These are phyloP conservation scores for Cornus florida DNA, from an alignment of 148 eudicot species.

Conservation along the genomic window DNA sequence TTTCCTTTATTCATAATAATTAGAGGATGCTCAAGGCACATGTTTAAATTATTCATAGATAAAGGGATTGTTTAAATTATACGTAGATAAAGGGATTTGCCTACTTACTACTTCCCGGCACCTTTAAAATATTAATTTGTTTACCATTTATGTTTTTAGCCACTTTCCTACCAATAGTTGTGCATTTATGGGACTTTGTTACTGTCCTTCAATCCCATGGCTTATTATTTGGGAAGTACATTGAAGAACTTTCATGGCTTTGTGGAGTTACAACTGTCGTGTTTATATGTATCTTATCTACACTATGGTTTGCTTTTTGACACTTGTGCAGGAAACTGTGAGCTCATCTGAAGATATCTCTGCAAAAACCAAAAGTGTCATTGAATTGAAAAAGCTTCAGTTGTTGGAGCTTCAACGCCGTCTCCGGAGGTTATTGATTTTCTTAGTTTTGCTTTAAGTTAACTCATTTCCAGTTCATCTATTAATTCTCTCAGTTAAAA, in stretches of 20 bases:
- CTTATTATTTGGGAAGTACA: neutral
- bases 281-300: neutral
- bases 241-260: neutral
- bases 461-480: neutral
- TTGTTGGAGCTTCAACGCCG: constrained; percentile 84
- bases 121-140: neutral
- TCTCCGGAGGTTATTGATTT: constrained; percentile 68
- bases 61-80: neutral
- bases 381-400: constrained; percentile 94
- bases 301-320: neutral
- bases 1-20: neutral
- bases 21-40: neutral
- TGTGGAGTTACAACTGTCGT: neutral
- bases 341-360: constrained; percentile 86
- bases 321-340: constrained; percentile 66
- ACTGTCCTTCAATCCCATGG: neutral
- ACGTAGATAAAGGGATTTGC: neutral
- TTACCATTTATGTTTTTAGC: neutral
- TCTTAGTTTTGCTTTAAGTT: constrained; percentile 10
- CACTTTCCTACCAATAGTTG: neutral
- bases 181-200: too few relatives aligned
- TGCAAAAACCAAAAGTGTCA: constrained; percentile 94
- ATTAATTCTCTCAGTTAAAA: too few relatives aligned
- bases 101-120: neutral
- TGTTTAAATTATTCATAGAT: neutral